Conservation (phyloP, 2,329 filamentous ascomycete species). For the Mycosphaerelloides madeirae region DNA sequence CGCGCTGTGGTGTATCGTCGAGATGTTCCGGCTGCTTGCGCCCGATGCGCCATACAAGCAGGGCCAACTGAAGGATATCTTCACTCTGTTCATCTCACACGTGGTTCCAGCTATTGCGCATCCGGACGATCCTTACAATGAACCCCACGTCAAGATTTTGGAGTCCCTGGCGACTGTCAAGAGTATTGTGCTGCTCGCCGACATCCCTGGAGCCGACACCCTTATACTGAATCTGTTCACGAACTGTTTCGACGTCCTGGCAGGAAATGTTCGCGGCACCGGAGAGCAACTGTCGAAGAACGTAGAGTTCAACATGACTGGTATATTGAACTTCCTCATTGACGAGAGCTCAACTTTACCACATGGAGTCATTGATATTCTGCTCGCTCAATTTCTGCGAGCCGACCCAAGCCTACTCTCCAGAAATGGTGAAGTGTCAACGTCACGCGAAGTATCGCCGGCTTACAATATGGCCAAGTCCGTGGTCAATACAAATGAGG, state of each 20-base stretch:
- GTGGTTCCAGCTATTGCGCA: conserved; percentile 82
- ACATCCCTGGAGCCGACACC: conserved; percentile 75
- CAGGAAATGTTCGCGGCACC: conserved; percentile 66
- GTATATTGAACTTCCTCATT: conserved; percentile 76
- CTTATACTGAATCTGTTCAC: conserved; percentile 79
- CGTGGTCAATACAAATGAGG: conserved; percentile 80
- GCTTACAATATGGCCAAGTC: conserved; percentile 96
- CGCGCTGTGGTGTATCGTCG: conserved; percentile 82
- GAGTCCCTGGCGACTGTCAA: conserved; percentile 87
- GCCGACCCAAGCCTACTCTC: conserved; percentile 62
- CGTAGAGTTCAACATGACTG: conserved; percentile 86
- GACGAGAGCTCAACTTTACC: conserved; percentile 79
- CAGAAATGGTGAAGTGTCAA: conserved; percentile 38
- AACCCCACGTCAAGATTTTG: conserved; percentile 87
- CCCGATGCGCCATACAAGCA: conserved; percentile 91
- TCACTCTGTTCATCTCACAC: conserved; percentile 77
- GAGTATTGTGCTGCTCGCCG: conserved; percentile 85
- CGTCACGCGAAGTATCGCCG: conserved; percentile 76
- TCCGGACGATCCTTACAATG: conserved; percentile 83
- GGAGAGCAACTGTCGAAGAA: conserved; percentile 87
- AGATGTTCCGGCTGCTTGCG: conserved; percentile 87
- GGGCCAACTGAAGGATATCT: conserved; percentile 93
- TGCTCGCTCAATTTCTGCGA: conserved; percentile 91
- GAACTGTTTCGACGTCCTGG: conserved; percentile 86
- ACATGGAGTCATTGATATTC: conserved; percentile 78